phyloP scores from a whole-genome alignment of 176 grass and related monocot genomes.

The Musa schizocarpa region DNA sequence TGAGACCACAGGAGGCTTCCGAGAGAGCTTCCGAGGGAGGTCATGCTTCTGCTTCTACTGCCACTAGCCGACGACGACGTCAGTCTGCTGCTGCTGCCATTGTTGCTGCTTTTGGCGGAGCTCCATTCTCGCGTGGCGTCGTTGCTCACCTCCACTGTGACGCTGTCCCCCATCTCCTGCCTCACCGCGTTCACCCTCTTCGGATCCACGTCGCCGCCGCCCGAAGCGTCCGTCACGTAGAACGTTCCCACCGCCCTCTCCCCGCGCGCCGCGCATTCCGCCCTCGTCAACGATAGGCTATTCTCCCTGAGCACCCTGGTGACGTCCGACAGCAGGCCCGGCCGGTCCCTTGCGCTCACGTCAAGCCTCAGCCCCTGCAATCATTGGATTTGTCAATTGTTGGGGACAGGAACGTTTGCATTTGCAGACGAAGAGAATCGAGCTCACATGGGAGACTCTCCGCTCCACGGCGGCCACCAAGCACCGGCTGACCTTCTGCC shows the following conservation, averaged over 20 bases:
- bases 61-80: background rate
- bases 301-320: constrained; percentile 12
- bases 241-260: constrained; percentile 7
- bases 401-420: background rate
- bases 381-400: background rate
- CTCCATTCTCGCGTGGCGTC: background rate
- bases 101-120: constrained; percentile 22
- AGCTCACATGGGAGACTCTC: constrained; percentile 21
- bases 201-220: constrained; percentile 8
- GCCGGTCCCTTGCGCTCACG: constrained; percentile 4
- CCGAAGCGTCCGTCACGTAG: constrained; percentile 10
- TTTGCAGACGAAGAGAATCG: background rate
- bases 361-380: constrained; percentile 15
- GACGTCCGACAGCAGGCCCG: constrained; percentile 7
- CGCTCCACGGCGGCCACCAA: constrained; percentile 62
- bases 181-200: background rate
- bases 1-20: constrained; percentile 18
- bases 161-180: background rate
- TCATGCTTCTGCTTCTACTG: background rate
- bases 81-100: background rate
- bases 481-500: constrained; percentile 56
- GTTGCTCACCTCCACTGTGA: background rate
- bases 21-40: background rate
- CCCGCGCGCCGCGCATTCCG: constrained; percentile 13
- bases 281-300: constrained; percentile 12